Percentiles rank a stretch among this genome's conserved stretches.
phyloP scores from a whole-genome alignment of 768 basidiomycete genomes.

The Lactarius vividus region DNA sequence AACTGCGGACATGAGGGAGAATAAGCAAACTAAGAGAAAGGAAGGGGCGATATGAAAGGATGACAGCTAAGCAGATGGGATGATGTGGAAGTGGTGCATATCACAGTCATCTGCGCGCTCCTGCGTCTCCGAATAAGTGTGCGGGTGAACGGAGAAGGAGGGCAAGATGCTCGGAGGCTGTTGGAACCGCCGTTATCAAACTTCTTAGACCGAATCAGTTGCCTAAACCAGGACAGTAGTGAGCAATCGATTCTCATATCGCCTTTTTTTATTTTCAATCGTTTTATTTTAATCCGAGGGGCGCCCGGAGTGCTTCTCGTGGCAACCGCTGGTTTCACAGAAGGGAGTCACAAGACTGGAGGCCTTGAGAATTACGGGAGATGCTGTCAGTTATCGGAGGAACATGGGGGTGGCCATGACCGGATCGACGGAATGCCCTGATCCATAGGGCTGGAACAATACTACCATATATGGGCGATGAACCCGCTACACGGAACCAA shows the following conservation, averaged over 20 bases:
- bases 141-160: background rate
- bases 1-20: background rate
- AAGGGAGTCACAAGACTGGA: slow-evolving; percentile 10
- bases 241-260: slow-evolving; percentile 5
- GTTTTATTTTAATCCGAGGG: background rate
- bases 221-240: background rate
- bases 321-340: slow-evolving; percentile 10
- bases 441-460: background rate
- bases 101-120: background rate
- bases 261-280: background rate
- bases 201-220: slow-evolving; percentile 20
- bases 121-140: background rate
- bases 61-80: background rate
- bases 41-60: background rate
- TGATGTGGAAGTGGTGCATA: background rate
- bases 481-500: slow-evolving; percentile 3
- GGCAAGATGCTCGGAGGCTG: background rate
- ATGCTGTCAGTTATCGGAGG: background rate
- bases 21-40: background rate
- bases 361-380: background rate
- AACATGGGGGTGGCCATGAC: background rate
- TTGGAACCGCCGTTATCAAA: slow-evolving; percentile 16
- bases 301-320: slow-evolving; percentile 9
- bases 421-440: slow-evolving; percentile 19
- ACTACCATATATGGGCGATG: background rate